These are phyloP conservation scores for Iberis pinnata DNA, from an alignment of 345 rosid species.

Conservation along the genomic window DNA sequence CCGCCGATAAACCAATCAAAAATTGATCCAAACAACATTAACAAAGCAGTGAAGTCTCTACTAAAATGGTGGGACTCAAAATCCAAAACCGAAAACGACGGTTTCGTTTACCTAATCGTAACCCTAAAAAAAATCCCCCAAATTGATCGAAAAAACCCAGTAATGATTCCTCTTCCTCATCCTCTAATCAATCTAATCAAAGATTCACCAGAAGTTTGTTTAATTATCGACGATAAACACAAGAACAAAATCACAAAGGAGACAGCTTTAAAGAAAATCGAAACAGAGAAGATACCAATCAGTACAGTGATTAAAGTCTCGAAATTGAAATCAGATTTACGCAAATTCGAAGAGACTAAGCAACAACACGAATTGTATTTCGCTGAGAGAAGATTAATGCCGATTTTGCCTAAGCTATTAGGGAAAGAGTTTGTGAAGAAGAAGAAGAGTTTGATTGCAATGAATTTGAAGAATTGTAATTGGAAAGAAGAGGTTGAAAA, in stretches of 20 bases:
- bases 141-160: conserved; percentile 41
- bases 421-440: conserved; percentile 66
- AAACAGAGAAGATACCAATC: conserved; percentile 41
- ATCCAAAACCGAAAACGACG: conserved; percentile 43
- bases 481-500: conserved; percentile 73
- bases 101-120: conserved; percentile 48
- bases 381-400: conserved; percentile 25
- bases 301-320: conserved; percentile 51
- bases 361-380: conserved; percentile 17
- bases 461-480: conserved; percentile 43
- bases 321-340: conserved; percentile 27
- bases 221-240: conserved; percentile 61
- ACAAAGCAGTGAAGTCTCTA: conserved; percentile 50
- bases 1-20: conserved; percentile 15
- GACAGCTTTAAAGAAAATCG: conserved; percentile 48
- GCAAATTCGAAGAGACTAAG: conserved; percentile 1
- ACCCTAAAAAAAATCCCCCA: conserved; percentile 54
- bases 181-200: conserved; percentile 34
- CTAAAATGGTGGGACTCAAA: conserved; percentile 51
- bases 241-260: conserved; percentile 65
- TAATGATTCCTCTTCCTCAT: conserved; percentile 48
- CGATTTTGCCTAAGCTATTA: conserved; percentile 46
- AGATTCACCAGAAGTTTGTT: conserved; percentile 45
- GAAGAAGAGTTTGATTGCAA: conserved; percentile 53
- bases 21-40: conserved; percentile 30